Percentiles rank a stretch among this genome's conserved stretches.
phyloP scores from a whole-genome alignment of 345 rosid species.

The Linum tenue region DNA sequence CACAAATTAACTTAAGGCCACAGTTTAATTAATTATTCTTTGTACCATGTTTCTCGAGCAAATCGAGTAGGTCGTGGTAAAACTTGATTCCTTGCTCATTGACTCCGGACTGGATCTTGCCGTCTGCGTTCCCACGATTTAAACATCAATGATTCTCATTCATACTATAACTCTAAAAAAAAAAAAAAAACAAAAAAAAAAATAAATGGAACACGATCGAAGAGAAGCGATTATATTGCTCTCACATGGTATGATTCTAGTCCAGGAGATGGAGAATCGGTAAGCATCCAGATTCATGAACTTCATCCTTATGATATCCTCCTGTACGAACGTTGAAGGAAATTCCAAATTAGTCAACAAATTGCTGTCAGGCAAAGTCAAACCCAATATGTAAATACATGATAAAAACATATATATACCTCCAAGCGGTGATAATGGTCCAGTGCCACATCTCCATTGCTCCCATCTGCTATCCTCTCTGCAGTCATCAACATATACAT shows the following conservation, averaged over 20 bases:
- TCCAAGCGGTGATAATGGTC: constrained; percentile 32
- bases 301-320: constrained; percentile 6
- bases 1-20: too few species aligned
- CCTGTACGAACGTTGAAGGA: constrained; percentile 2
- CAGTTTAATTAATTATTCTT: too few species aligned
- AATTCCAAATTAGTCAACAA: too few species aligned
- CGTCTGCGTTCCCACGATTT: neutral
- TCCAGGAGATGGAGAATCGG: constrained; percentile 14
- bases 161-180: too few species aligned
- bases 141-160: too few species aligned
- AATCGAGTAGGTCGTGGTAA: neutral
- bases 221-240: neutral
- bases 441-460: constrained; percentile 22
- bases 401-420: too few species aligned
- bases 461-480: constrained; percentile 29
- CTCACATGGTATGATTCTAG: constrained; percentile 5
- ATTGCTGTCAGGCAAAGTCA: too few species aligned
- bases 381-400: too few species aligned
- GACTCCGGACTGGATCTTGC: constrained; percentile 1
- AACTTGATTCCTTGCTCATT: neutral
- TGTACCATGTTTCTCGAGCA: neutral
- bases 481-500: neutral
- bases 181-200: neutral
- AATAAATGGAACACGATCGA: neutral
- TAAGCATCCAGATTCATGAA: constrained; percentile 10